Evolutionary conservation across 192 early-diverging fungal genomes (phyloP), one percentile per base, ranked within the genome.

Genomic region (Entomortierella chlamydospora): DNA sequence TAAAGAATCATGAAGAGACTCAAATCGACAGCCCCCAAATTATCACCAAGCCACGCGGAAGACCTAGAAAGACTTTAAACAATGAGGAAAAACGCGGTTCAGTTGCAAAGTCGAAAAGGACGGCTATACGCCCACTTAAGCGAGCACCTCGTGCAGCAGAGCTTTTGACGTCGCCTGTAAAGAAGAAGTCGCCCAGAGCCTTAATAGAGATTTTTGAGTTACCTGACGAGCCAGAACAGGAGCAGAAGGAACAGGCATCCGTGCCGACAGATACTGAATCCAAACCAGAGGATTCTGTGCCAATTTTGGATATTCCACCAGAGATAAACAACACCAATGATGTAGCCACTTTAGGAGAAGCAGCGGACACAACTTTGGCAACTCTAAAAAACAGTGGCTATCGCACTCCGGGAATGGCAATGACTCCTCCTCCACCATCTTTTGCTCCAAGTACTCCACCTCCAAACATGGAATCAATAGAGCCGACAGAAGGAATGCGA

Each of bases 141-240:
- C 49, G 56, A 4, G 12, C 12, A 31, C 29, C 22, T 41, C 47
- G 42, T 15, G 47, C 56, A 2, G 25, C 37, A 23, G 45, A 45
- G 12, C 15, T 50, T 2, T 45, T 57, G 4, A 55, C 1, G n/a
- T 71, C 69, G 4, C 42, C 60, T 9, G 10, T 29, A 2, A 71
- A 58, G 25, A 69, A 63, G 61, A 61, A 51, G 37, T 17, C 58
- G 1, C 11, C 42, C 18, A 71, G 57, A 34, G 42, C 60, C 6
- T 30, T 71, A 20, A 71, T 71, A 6, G 69, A 71, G 30, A 71
- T 71, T 2, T 63, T 71, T 34, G 53, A 61, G 42, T 37, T 53
- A 15, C 68, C 68, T n/a, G 68, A 41, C 23, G 69, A 43, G 1
- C 25, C 26, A 0, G 30, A 45, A n/a, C 20, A 50, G 4, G 41